A percentile compares a stretch with the other conserved stretches of the same genome.
Evolutionary conservation across 169 alveolate genomes (phyloP).

Genomic region (Miamiensis avidus): DNA sequence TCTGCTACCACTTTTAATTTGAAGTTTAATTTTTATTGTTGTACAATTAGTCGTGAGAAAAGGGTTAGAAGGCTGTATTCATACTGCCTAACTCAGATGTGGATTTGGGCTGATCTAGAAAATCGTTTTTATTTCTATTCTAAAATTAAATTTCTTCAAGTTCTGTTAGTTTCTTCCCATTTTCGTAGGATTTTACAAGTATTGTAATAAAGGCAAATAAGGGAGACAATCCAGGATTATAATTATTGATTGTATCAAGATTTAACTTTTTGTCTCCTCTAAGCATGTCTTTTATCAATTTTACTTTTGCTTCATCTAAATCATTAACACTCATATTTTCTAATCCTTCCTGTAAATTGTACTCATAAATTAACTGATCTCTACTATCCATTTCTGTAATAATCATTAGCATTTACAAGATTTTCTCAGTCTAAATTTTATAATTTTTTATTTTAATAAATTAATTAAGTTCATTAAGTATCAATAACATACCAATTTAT

Average conservation of each 20-base stretch:
- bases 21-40: not conserved
- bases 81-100: too few species aligned
- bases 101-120: too few species aligned
- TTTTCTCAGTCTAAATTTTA: constrained; percentile 27
- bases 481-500: constrained; percentile 19
- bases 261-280: constrained; percentile 45
- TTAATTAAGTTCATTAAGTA: not conserved
- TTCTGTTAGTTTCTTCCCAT: constrained; percentile 15
- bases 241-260: constrained; percentile 21
- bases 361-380: constrained; percentile 41
- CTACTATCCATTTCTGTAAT: constrained; percentile 29
- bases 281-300: constrained; percentile 37
- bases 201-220: constrained; percentile 31
- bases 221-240: constrained; percentile 25
- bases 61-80: too few species aligned
- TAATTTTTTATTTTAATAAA: not conserved
- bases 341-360: constrained; percentile 27
- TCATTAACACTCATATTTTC: constrained; percentile 44
- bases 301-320: constrained; percentile 41
- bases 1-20: not conserved
- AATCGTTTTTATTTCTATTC: too few species aligned
- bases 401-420: constrained; percentile 31
- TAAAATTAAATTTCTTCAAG: constrained; percentile 14
- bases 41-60: too few species aligned
- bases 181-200: constrained; percentile 39